These are phyloP conservation scores for Tephrocybe rancida DNA, from an alignment of 768 basidiomycete species.

Conservation along the genomic window DNA sequence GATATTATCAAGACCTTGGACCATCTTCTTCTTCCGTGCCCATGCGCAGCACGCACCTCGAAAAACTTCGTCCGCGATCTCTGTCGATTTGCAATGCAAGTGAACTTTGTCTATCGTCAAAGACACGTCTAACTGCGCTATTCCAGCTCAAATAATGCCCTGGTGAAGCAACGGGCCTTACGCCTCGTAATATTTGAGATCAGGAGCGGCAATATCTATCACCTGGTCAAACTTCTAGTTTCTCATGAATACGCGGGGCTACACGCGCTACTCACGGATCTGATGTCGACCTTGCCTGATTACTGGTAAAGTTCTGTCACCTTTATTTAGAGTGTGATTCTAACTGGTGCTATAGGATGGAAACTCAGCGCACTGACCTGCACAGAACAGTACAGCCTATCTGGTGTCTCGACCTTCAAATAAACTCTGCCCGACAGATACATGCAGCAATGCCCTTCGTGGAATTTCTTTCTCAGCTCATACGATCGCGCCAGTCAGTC, in stretches of 20 bases:
- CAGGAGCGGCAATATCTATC: neutral
- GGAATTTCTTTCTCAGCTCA: neutral
- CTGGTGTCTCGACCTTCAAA: neutral
- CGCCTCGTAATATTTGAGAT: neutral
- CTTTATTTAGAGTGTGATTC: neutral
- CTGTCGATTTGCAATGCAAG: neutral
- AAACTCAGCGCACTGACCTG: neutral
- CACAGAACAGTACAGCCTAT: neutral
- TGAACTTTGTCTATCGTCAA: neutral
- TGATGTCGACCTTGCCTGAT: neutral
- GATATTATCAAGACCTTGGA: too few relatives aligned
- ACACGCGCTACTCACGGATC: neutral
- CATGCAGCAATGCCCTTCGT: slow-evolving; percentile 2
- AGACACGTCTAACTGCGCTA: neutral
- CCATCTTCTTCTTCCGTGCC: too few relatives aligned
- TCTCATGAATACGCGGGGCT: neutral
- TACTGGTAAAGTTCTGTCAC: neutral
- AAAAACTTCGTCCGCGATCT: too few relatives aligned
- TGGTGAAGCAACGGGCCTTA: slow-evolving; percentile 4
- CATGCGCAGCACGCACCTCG: too few relatives aligned
- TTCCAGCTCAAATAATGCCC: neutral
- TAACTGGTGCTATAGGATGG: neutral
- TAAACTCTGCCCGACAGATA: neutral
- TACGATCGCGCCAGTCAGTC: neutral
- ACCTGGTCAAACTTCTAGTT: neutral